Evolutionary conservation across 2,329 filamentous ascomycete genomes (phyloP).

Genomic region (Thermothelomyces thermophilus): DNA sequence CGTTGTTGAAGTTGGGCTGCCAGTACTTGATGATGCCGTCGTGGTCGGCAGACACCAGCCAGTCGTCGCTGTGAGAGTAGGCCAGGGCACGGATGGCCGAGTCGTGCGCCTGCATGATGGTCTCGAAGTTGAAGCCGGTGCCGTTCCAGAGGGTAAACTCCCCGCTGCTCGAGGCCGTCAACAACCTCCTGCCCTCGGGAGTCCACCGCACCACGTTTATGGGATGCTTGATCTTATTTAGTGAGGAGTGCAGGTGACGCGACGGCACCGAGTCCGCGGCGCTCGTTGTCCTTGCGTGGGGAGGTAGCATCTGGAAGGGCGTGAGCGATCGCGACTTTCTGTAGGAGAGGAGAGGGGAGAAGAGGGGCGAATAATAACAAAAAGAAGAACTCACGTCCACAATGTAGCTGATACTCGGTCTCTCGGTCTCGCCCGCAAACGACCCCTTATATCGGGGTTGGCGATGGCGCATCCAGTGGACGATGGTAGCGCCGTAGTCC

Average conservation of each 20-base stretch:
- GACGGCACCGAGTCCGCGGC: constrained; percentile 84
- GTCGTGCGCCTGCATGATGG: constrained; percentile 97
- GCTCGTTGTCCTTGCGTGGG: constrained; percentile 64
- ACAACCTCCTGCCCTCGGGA: constrained; percentile 80
- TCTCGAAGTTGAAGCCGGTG: constrained; percentile 98
- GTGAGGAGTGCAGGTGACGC: constrained; percentile 94
- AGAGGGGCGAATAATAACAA: no score
- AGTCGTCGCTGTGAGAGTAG: constrained; percentile 95
- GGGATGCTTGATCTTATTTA: constrained; percentile 97
- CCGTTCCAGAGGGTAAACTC: constrained; percentile 99
- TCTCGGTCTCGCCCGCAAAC: constrained; percentile 68
- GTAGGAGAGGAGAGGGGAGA: no score
- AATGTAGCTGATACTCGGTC: constrained; percentile 83
- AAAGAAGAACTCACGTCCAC: constrained; percentile 60
- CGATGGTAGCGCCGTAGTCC: constrained; percentile 84
- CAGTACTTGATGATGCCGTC: constrained; percentile 96
- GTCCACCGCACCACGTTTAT: constrained; percentile 98
- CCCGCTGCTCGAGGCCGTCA: constrained; percentile 92
- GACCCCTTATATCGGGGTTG: constrained; percentile 67
- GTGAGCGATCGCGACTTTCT: constrained; percentile 16
- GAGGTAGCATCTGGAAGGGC: constrained; percentile 68
- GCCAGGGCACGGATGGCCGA: constrained; percentile 72
- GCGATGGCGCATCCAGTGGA: constrained; percentile 85
- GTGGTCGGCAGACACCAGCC: constrained; percentile 92
- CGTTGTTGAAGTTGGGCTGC: constrained; percentile 98